Base-by-base conservation (phyloP, 176 grass and related monocot genomes). In the Aegilops umbellulata region DNA sequence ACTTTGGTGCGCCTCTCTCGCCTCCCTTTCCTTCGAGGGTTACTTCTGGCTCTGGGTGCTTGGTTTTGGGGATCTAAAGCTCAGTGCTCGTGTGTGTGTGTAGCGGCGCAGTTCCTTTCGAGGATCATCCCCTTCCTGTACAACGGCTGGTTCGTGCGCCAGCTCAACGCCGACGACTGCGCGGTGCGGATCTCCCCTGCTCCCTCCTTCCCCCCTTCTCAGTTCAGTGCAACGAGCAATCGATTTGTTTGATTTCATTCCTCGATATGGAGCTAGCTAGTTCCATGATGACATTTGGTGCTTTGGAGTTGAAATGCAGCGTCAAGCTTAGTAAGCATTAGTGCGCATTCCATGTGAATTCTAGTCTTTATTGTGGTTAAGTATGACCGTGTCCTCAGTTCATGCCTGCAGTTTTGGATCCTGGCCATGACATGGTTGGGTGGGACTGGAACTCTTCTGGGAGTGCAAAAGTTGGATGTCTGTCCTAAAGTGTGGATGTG, bases 121-220 rank as follows among this genome's bases (percentile, higher is more conserved):
- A 94, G 94, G 68, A 46, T 82, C 27, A 91, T 96, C 73, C 97
- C 94, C 2, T 99, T 99, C 87, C 31, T 99, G 12, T 99, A 91
- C 88, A 99, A 99, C 81, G 74, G 87, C 27, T 99, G 94, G 97
- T 96, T 96, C 75, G 92, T 99, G 87, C 94, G 97, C 70, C 90
- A 96, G 41, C 97, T 99, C 70, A 86, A 60, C 76, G 88, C 80
- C 55, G 88, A 91, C 19, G 94, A 94, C 67, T 92, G 93, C 34
- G 97, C 97, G 14, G 97, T 95, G 78, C 34, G 87, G 69, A 75
- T 70, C 78, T 82, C 30, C 51, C 77, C 3, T 51, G n/a, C 32
- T 34, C 25, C 58, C 29, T 65, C 30, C 30, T 85, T 22, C 4
- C 42, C 75, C 16, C 12, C 63, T 27, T 34, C 32, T 42, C 23